Evolutionary conservation across 805 yeast genomes (phyloP).

Genomic region (Wickerhamiella azyma): DNA sequence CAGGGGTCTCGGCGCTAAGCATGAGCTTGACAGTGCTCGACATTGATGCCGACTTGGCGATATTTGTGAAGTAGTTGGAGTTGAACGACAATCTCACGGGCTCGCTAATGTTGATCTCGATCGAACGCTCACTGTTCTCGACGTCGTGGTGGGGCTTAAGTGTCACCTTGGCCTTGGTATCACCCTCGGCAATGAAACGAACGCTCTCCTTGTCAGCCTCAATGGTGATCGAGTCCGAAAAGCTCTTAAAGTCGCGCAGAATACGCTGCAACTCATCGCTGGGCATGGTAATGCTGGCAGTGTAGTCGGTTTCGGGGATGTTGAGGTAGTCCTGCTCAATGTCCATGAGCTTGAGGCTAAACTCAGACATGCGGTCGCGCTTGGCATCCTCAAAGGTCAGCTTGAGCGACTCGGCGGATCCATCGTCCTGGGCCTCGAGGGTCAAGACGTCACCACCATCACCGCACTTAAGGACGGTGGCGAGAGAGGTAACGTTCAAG

Average conservation of each 20-base stretch:
- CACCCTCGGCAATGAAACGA: constrained; percentile 82
- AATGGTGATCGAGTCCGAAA: constrained; percentile 78
- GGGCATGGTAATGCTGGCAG: constrained; percentile 76
- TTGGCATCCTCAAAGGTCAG: constrained; percentile 82
- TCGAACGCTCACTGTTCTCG: constrained; percentile 59
- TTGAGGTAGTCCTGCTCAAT: constrained; percentile 89
- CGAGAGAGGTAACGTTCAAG: constrained; percentile 71
- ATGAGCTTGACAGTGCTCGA: constrained; percentile 67
- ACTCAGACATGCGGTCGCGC: constrained; percentile 86
- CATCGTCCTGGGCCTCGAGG: constrained; percentile 69
- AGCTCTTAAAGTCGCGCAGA: constrained; percentile 71
- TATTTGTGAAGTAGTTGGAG: constrained; percentile 77
- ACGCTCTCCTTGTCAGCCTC: constrained; percentile 85
- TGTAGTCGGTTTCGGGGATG: constrained; percentile 88
- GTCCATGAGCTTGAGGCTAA: constrained; percentile 83
- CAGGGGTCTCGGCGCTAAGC: constrained; percentile 84
- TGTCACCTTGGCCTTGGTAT: constrained; percentile 69
- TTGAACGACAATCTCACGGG: constrained; percentile 87
- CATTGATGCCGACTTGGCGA: constrained; percentile 78
- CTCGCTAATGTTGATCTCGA: constrained; percentile 63
- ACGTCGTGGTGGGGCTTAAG: constrained; percentile 73
- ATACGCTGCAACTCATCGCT: constrained; percentile 77
- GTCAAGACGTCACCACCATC: constrained; percentile 79
- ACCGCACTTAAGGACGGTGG: constrained; percentile 84
- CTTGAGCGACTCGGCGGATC: constrained; percentile 53